Base-by-base conservation (phyloP, 441 rosid genomes). In the Eruca vesicaria region DNA sequence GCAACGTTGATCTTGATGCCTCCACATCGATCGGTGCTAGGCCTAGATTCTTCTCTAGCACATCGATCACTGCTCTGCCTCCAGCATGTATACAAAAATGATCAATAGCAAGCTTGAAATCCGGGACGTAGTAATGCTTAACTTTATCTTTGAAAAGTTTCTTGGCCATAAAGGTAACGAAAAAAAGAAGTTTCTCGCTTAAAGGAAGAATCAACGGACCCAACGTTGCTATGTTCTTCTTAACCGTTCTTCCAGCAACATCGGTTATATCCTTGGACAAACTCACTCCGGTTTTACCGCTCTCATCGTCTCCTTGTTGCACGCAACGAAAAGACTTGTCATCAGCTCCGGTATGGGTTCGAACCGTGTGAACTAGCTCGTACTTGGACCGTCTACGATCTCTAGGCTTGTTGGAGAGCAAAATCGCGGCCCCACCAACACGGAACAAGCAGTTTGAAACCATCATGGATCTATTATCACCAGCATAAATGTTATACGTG, bases 1-100 rank as follows among this genome's bases (percentile, higher is more conserved):
- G 48, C 15, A 41, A 12, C 1, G 48, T 41, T 15, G 14, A 12
- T 15, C 45, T 38, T n/a, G 45, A 38, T 6, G 45, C 45, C 45
- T 38, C 45, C 0, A 87, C 91, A 11, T 93, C 95, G 12, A 41
- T 64, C 1, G 90, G 92, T 1, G 79, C 86, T 50, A 93, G 88
- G 76, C 90, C 86, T 82, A 93, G 66, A 43, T 85, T 93, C 90
- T 90, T 93, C 86, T 93, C 95, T 4, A 93, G 91, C 81, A 87
- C 98, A 63, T 93, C 98, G 20, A 93, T 90, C 82, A 93, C 97
- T 2, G 91, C 97, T 69, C 98, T 86, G 9, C 98, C 97, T 21
- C 98, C 98, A 1, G 97, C 96, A 38, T 92, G 98, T 9, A 93
- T 93, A 72, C 98, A 93, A 79, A 90, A 93, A 79, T 91, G 95